Base-by-base conservation (phyloP, 2,329 filamentous ascomycete genomes). In the Aspergillus alliaceus region DNA sequence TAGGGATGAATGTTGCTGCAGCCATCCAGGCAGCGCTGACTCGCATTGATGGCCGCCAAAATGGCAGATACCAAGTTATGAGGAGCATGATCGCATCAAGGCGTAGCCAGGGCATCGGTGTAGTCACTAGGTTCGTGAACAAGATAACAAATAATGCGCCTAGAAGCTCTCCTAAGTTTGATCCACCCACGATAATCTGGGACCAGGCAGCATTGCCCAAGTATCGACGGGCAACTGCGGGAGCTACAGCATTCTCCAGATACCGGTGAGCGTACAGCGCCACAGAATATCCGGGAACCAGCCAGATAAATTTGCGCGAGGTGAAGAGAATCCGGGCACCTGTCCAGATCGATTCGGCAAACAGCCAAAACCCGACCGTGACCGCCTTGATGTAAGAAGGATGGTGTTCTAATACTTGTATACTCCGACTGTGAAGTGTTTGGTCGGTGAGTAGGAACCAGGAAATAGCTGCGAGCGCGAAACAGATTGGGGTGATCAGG, bases 231-330 rank as follows among this genome's bases (percentile, higher is more conserved):
- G 60, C 58, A 20, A 62, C 52, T 3, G 58, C 60, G 12, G 60
- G 60, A 11, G 53, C 58, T 3, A 62, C 48, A 15, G 52, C 57
- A 27, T 57, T 62, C 34, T 62, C 60, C 12, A 62, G 53, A 22
- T 62, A 62, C 9, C 58, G 58, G 37, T 62, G 60, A 20, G 60
- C 58, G 18, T 62, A 60, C 6, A 62, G 14, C 2, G 58, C 57
- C 22, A 62, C 53, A 6, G 60, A 55, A 20, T 58, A 62, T n/a
- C 60, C 55, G 7, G 60, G 60, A 4, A 60, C 31, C 35, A 62
- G 42, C 60, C 60, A 62, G 42, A 62, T 18, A n/a, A 60, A 62
- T 27, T 58, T 62, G 37, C 60, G 60, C 6, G 58, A 60, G 32
- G 58, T 54, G 31, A 62, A 62, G n/a, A 62, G 48, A 20, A 62